Percentiles rank a stretch among this genome's conserved stretches.
Evolutionary conservation across 2,329 filamentous ascomycete genomes (phyloP).

Genomic region (Arthrocladium fulminans): DNA sequence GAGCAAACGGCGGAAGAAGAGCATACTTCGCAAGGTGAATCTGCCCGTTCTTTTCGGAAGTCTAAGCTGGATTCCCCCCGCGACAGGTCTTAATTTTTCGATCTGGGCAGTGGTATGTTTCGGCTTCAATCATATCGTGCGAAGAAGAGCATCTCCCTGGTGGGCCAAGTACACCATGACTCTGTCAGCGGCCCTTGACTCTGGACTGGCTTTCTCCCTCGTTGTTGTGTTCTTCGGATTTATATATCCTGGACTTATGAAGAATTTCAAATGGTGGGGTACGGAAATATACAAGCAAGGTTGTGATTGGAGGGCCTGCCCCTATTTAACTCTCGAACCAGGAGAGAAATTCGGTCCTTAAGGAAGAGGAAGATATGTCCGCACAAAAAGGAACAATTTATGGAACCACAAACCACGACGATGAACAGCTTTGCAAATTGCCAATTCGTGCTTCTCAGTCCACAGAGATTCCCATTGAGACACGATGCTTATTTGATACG

Average conservation of each 20-base stretch:
- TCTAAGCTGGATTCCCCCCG: conserved; percentile 78
- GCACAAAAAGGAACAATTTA: neutral
- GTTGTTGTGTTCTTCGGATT: conserved; percentile 80
- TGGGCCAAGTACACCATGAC: conserved; percentile 93
- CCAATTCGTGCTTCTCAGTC: no score
- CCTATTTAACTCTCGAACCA: conserved; percentile 55
- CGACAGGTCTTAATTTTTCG: conserved; percentile 75
- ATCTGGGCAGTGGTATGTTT: conserved; percentile 78
- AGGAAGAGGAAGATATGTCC: neutral
- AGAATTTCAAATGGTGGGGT: conserved; percentile 75
- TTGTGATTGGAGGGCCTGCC: conserved; percentile 75
- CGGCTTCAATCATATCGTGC: conserved; percentile 70
- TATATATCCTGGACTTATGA: conserved; percentile 68
- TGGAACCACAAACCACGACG: neutral
- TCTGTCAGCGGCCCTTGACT: conserved; percentile 72
- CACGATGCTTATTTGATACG: no score
- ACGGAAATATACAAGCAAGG: conserved; percentile 77
- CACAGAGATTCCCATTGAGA: no score
- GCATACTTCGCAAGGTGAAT: conserved; percentile 66
- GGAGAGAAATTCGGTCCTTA: conserved; percentile 49
- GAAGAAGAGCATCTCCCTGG: conserved; percentile 62
- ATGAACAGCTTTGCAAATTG: neutral
- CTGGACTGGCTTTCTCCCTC: conserved; percentile 70
- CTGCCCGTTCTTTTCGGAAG: conserved; percentile 75
- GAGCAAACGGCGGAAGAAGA: conserved; percentile 48